phyloP scores from a whole-genome alignment of 1,284 basidiomycete species.

The Ceratobasidium sp. region DNA sequence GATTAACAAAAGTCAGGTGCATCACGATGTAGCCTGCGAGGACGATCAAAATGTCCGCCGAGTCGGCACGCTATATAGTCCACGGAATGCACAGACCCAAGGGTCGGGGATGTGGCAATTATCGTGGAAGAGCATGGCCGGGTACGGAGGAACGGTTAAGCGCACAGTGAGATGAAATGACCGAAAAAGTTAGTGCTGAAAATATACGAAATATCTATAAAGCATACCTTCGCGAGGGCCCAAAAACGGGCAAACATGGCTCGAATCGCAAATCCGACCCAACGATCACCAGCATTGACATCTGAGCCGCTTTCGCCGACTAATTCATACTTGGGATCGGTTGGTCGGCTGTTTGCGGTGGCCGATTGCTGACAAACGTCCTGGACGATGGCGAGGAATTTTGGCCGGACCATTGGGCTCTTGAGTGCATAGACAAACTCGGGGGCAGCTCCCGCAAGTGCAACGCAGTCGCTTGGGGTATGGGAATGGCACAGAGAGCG shows the following conservation, averaged over 20 bases:
- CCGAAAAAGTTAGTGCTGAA: no score
- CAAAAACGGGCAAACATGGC: constrained; percentile 83
- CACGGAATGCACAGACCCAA: constrained; percentile 8
- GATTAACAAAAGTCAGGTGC: constrained; percentile 92
- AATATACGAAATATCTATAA: constrained; percentile 46
- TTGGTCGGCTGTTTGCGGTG: not conserved
- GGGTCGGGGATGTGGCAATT: not conserved
- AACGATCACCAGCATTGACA: constrained; percentile 49
- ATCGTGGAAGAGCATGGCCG: constrained; percentile 17
- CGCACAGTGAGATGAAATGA: constrained; percentile 9
- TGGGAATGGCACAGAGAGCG: constrained; percentile 45
- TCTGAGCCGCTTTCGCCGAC: constrained; percentile 34
- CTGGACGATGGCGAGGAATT: constrained; percentile 22
- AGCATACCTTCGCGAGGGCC: constrained; percentile 74
- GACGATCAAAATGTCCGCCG: constrained; percentile 93
- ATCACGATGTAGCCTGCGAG: constrained; percentile 95
- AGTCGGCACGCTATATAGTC: constrained; percentile 80
- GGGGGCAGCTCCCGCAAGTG: constrained; percentile 9
- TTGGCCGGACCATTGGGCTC: constrained; percentile 25
- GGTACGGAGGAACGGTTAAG: not conserved
- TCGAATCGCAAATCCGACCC: constrained; percentile 85
- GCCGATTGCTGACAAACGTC: constrained; percentile 5
- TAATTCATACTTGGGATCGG: constrained; percentile 51
- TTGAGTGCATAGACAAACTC: constrained; percentile 30
- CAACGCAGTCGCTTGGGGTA: constrained; percentile 53